Evolutionary conservation across 805 yeast species (phyloP), one percentile per base, ranked within the genome.

Genomic region (Sugiyamaella americana): DNA sequence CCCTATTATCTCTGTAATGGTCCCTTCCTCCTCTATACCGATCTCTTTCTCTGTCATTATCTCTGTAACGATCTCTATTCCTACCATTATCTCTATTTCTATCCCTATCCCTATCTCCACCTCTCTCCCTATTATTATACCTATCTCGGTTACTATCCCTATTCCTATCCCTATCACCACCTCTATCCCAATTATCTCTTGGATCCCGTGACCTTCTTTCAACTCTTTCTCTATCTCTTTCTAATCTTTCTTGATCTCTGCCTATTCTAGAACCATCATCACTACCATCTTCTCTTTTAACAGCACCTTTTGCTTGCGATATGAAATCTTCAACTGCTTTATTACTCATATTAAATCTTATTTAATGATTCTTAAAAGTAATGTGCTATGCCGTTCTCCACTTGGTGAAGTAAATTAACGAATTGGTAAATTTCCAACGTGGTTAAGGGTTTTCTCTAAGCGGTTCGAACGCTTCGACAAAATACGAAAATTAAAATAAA

Each of bases 41-140:
- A 20, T 35, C 44, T 6, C 47, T 38, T 11, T 47, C 36, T 19
- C 48, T 13, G 19, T 48, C 47, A 18, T 48, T 4, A 19, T 47
- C 49, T 30, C 48, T 18, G 19, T 48, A 43, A 18, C 51, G 4
- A 19, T 47, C 49, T 30, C 48, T 18, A n/a, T 39, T 36, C 19
- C 58, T 47, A 16, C 51, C 53, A 3, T 59, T 44, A 32, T 54
- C 50, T n/a, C 57, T 39, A 44, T 52, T 43, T n/a, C 56, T 40
- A 41, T 56, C 55, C 17, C 56, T 48, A 22, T 48, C 52, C 16
- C 55, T 37, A 30, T 51, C 51, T 5, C 50, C 57, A 37, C 59
- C 30, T 21, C 51, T 50, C 19, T 50, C 37, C n/a, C 41, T 30
- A 22, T 17, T 37, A 4, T 30, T 29, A n/a, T 30, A 40, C 2